Conservation (phyloP, 2,329 filamentous ascomycete species). For the Sarocladiaceae sp. region DNA sequence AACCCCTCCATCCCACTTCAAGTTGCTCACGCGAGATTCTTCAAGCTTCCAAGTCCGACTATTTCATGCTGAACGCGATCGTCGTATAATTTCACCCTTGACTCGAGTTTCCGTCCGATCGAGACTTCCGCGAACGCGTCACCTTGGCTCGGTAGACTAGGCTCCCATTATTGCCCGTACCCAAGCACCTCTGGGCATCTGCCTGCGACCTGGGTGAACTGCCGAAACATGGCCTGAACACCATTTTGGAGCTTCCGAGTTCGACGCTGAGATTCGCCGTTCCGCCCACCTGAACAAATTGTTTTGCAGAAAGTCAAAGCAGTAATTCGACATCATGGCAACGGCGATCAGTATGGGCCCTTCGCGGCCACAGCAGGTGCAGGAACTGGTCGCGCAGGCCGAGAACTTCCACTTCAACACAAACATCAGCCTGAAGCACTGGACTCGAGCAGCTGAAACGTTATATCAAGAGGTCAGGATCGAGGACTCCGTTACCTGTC, state of each 20-base stretch:
- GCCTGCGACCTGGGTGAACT: neutral
- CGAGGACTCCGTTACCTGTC: neutral
- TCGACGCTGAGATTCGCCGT: too few relatives aligned
- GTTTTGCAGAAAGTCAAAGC: conserved; percentile 5
- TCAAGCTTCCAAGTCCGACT: neutral
- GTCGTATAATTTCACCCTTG: too few relatives aligned
- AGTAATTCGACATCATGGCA: neutral
- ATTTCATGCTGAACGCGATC: too few relatives aligned
- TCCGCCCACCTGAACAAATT: too few relatives aligned
- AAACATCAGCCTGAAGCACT: conserved; percentile 71
- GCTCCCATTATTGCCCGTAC: too few relatives aligned
- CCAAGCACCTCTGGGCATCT: too few relatives aligned
- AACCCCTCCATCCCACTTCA: neutral
- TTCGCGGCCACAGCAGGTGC: conserved; percentile 60
- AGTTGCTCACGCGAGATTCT: neutral
- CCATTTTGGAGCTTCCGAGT: neutral
- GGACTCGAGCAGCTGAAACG: conserved; percentile 75
- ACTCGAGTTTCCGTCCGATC: too few relatives aligned
- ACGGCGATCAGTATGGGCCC: conserved; percentile 23
- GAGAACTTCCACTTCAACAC: conserved; percentile 78
- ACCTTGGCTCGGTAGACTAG: too few relatives aligned
- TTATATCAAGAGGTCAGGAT: conserved; percentile 69
- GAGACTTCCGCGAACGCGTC: too few relatives aligned
- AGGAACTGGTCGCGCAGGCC: conserved; percentile 73
- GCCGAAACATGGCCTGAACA: too few relatives aligned